Evolutionary conservation across 192 early-diverging fungal species (phyloP).

Genomic region (Linnemannia schmuckeri): DNA sequence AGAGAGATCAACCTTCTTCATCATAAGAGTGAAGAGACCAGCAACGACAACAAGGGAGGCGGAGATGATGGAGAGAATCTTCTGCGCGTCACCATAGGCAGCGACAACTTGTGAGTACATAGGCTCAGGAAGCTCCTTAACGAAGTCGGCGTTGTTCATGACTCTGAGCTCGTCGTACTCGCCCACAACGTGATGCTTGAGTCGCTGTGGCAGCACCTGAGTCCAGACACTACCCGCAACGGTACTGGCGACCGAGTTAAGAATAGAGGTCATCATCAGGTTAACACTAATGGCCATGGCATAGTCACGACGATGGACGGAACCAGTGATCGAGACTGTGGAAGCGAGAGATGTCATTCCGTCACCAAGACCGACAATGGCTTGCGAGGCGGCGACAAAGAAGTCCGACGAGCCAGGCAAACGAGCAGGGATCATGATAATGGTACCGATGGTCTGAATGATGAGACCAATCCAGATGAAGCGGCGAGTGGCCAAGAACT

Average conservation of each 20-base stretch:
- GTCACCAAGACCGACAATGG: constrained; percentile 20
- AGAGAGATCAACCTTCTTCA: constrained; percentile 15
- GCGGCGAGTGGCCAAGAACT: constrained; percentile 3
- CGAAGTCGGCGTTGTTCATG: constrained; percentile 12
- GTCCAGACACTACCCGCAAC: constrained; percentile 13
- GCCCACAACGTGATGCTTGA: constrained; percentile 7
- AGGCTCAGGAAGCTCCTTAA: not conserved
- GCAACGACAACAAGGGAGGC: constrained; percentile 10
- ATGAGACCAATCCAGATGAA: constrained; percentile 25
- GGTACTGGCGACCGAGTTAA: not conserved
- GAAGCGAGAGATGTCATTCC: constrained; percentile 18
- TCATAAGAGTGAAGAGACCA: constrained; percentile 14
- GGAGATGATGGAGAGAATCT: constrained; percentile 18
- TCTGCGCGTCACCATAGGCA: constrained; percentile 14
- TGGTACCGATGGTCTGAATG: constrained; percentile 11
- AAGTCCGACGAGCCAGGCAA: constrained; percentile 6
- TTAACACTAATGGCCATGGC: constrained; percentile 14
- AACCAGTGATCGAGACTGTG: constrained; percentile 10
- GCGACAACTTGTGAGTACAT: constrained; percentile 8
- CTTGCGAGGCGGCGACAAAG: constrained; percentile 8
- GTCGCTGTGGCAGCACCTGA: constrained; percentile 15
- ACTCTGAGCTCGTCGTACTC: not conserved
- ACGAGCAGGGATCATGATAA: constrained; percentile 23
- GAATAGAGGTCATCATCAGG: not conserved
- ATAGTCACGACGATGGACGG: constrained; percentile 9